phyloP scores from a whole-genome alignment of 805 yeast genomes.

The Candida xiaguanensis region DNA sequence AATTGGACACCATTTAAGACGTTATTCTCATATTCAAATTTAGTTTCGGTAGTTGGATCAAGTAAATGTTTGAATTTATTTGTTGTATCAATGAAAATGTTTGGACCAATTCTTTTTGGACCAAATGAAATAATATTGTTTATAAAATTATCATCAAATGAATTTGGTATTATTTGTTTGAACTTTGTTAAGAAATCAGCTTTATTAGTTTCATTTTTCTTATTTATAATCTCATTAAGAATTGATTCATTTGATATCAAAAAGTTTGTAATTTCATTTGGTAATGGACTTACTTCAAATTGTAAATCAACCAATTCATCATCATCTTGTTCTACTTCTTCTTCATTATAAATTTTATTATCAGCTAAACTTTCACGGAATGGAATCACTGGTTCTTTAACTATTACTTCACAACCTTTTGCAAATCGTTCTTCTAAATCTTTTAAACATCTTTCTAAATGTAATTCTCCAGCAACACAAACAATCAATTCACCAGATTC shows the following conservation, averaged over 20 bases:
- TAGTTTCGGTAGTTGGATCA: conserved; percentile 10
- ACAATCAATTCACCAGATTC: conserved; percentile 91
- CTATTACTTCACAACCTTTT: conserved; percentile 71
- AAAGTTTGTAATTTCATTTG: conserved; percentile 45
- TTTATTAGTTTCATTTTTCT: neutral
- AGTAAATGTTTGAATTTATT: conserved; percentile 29
- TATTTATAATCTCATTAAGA: conserved; percentile 32
- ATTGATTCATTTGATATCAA: conserved; percentile 45
- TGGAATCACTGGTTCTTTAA: conserved; percentile 92
- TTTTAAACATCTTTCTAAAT: conserved; percentile 88
- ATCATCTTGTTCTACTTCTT: conserved; percentile 12
- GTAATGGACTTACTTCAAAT: conserved; percentile 60
- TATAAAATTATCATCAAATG: conserved; percentile 14
- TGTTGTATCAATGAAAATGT: conserved; percentile 59
- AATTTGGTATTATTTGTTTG: conserved; percentile 7
- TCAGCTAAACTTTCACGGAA: conserved; percentile 80
- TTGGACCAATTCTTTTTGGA: conserved; percentile 72
- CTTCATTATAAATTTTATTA: conserved; percentile 38
- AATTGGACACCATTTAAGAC: conserved; percentile 81
- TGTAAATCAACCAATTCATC: conserved; percentile 36
- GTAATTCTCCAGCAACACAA: conserved; percentile 96
- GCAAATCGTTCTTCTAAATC: conserved; percentile 92
- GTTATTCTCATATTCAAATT: conserved; percentile 51
- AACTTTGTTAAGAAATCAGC: conserved; percentile 9
- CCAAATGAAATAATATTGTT: conserved; percentile 61